Evolutionary conservation across 371 early-diverging fungal species (phyloP), one percentile per base, ranked within the genome.

Genomic region (Syncephalastrum monosporum): DNA sequence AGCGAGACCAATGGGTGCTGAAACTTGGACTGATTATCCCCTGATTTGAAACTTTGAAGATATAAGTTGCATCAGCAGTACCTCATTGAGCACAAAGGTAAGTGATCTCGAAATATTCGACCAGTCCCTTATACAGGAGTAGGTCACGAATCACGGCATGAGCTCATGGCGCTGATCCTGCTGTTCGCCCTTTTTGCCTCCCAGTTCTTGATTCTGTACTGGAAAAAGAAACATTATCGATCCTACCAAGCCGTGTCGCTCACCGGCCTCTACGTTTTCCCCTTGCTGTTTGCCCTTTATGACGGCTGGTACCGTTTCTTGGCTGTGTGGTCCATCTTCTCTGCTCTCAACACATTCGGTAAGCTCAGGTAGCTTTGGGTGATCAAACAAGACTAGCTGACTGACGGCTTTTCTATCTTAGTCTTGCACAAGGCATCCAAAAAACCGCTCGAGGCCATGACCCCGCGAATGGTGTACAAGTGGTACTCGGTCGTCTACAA

Each of bases 241-340:
- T 90, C 91, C n/a, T 94, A 87, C 69, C 86, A 92, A 63, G 63
- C 81, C 10, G 83, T 86, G 29, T 88, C 88, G 33, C 71, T 91
- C 5, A 60, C 82, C 19, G 92, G 94, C 0, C 76, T 94, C 16
- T 92, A 91, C 83, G 63, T 85, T 16, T 82, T 89, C 16, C 87
- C 87, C 4, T 58, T 78, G 13, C 38, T 75, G 5, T 77, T 86
- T 60, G 82, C 74, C 6, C 27, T 84, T 21, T 69, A 78, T 42
- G 74, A 74, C 29, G 82, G 82, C 14, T 80, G 77, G 73, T 69
- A 65, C 51, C 56, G 78, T 12, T 82, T 82, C 25, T 25, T 81
- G 6, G 19, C 60, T 2, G 49, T 78, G 10, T 83, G 83, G 83
- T 41, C 50, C 5, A 23, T 78, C 2, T 79, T 67, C 59, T 72